Conservation (phyloP, 495 filamentous ascomycete species). For the Ascodesmis nigricans region DNA sequence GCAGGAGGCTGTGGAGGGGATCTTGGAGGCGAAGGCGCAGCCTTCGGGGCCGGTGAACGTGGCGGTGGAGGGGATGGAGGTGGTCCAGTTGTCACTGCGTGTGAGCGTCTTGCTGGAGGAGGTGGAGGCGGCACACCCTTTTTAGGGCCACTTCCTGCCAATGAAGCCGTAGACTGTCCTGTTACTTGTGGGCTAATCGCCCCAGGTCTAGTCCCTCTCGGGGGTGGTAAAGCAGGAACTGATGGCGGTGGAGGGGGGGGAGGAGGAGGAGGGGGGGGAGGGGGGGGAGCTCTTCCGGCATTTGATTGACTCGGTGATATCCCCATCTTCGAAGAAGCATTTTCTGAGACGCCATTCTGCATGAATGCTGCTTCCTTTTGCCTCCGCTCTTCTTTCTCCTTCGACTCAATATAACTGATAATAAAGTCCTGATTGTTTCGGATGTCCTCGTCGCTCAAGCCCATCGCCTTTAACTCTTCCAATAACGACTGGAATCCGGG, state of each 20-base stretch:
- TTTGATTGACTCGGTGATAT: slow-evolving; percentile 19
- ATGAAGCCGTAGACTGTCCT: slow-evolving; percentile 38
- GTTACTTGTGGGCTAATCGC: slow-evolving; percentile 48
- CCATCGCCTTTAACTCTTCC: slow-evolving; percentile 56
- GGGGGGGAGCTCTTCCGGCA: slow-evolving; percentile 32
- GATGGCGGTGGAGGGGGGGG: slow-evolving; percentile 21
- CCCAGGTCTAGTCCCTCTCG: slow-evolving; percentile 19
- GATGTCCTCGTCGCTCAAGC: slow-evolving; percentile 77
- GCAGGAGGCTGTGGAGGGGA: slow-evolving; percentile 29
- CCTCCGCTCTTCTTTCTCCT: slow-evolving; percentile 22
- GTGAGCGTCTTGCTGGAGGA: slow-evolving; percentile 52
- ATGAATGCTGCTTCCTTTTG: slow-evolving; percentile 60
- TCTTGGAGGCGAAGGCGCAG: slow-evolving; percentile 28
- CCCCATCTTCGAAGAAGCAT: slow-evolving; percentile 4
- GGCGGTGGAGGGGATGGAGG: slow-evolving; percentile 26
- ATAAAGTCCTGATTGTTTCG: slow-evolving; percentile 83
- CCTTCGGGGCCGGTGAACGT: slow-evolving; percentile 35
- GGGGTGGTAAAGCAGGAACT: slow-evolving; percentile 21
- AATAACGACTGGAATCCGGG: slow-evolving; percentile 66
- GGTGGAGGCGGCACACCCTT: slow-evolving; percentile 65
- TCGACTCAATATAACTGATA: slow-evolving; percentile 64
- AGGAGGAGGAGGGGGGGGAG: slow-evolving; percentile 33
- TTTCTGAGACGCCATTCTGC: slow-evolving; percentile 8
- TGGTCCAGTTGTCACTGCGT: slow-evolving; percentile 21
- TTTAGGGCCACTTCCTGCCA: too few species aligned